Conservation (phyloP, 345 rosid genomes). For the Syzygium aromaticum region DNA sequence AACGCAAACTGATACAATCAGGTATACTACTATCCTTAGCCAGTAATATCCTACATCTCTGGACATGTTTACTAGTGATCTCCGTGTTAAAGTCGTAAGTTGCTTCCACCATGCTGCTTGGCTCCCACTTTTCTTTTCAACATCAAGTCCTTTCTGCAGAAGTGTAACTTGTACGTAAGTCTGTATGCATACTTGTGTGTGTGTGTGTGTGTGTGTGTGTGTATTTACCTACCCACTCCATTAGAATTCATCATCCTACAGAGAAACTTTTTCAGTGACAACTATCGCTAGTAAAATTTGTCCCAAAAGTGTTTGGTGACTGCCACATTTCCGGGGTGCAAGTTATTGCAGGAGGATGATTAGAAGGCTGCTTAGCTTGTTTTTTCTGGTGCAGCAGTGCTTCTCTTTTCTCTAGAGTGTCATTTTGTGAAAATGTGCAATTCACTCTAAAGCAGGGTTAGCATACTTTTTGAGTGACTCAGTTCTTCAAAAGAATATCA, state of each 20-base stretch:
- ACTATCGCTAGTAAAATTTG: background rate
- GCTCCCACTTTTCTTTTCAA: constrained; percentile 70
- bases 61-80: constrained; percentile 92
- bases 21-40: constrained; percentile 82
- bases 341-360: background rate
- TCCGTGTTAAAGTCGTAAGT: constrained; percentile 68
- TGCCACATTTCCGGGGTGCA: background rate
- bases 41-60: constrained; percentile 96
- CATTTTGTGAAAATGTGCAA: background rate
- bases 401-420: background rate
- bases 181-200: background rate
- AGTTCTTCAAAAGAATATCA: background rate
- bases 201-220: no score
- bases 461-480: background rate
- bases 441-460: background rate
- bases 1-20: constrained; percentile 77
- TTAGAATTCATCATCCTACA: background rate
- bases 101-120: constrained; percentile 92
- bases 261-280: background rate
- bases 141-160: constrained; percentile 75
- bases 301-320: background rate
- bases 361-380: background rate
- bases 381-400: background rate
- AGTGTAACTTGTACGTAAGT: background rate
- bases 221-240: background rate